Percentiles rank a stretch among this genome's conserved stretches.
Conservation (phyloP, 495 filamentous ascomycete genomes). For the Penicillium mononematosum region DNA sequence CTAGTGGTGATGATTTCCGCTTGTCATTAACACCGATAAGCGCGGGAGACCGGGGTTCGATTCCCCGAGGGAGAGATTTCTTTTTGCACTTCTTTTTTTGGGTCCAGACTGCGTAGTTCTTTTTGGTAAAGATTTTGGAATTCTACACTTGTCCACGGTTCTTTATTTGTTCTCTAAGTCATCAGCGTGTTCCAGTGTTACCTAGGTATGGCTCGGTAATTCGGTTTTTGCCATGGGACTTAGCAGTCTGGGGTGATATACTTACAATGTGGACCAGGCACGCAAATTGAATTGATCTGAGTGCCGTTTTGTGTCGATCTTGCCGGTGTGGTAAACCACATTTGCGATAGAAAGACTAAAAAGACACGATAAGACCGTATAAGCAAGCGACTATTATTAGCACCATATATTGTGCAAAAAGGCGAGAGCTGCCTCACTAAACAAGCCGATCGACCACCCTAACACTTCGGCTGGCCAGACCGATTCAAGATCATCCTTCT, state of each 20-base stretch:
- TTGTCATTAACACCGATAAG: constrained; percentile 47
- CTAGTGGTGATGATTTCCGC: constrained; percentile 58
- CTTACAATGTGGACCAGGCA: constrained; percentile 4
- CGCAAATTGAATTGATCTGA: constrained; percentile 6
- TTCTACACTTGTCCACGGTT: no score
- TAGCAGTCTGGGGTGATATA: background rate
- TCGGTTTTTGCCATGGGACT: no score
- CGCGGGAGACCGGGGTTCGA: constrained; percentile 56
- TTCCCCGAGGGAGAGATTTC: constrained; percentile 36
- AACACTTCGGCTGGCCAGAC: no score
- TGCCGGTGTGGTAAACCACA: background rate
- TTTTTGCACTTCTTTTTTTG: constrained; percentile 2
- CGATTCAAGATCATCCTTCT: no score
- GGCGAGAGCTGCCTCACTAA: no score
- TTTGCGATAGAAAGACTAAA: background rate
- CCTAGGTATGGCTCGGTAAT: no score
- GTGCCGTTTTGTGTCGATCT: constrained; percentile 6
- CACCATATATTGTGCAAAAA: no score
- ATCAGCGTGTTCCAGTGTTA: no score
- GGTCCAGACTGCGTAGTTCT: background rate
- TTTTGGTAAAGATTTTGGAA: background rate
- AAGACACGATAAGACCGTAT: no score
- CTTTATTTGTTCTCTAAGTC: no score
- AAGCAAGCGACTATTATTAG: no score
- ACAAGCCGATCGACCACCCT: background rate